Evolutionary conservation across 2,329 filamentous ascomycete species (phyloP).

Genomic region (Colletotrichum sp.): DNA sequence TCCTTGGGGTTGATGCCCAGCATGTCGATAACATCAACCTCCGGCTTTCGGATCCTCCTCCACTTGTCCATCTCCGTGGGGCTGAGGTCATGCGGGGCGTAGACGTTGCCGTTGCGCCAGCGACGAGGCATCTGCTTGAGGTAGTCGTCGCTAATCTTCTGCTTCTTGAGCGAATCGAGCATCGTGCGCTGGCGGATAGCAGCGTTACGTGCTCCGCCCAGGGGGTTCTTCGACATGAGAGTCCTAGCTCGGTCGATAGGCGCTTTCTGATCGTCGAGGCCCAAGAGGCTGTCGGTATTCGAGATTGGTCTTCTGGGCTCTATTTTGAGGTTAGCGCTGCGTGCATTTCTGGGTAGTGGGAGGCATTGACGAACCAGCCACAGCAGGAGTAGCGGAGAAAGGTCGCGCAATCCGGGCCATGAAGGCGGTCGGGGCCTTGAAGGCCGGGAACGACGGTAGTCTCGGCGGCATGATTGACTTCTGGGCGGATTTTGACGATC

Average conservation of each 20-base stretch:
- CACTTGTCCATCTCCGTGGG: slow-evolving; percentile 82
- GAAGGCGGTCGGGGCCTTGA: slow-evolving; percentile 14
- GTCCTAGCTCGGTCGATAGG: background rate
- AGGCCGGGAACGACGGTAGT: slow-evolving; percentile 31
- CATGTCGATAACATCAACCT: slow-evolving; percentile 78
- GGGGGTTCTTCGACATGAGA: background rate
- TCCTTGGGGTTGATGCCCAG: slow-evolving; percentile 81
- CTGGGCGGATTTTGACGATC: background rate
- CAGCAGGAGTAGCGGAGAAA: slow-evolving; percentile 15
- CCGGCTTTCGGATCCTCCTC: slow-evolving; percentile 60
- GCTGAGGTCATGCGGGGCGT: slow-evolving; percentile 87
- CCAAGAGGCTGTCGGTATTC: slow-evolving; percentile 7
- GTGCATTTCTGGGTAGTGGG: background rate
- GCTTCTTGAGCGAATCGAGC: slow-evolving; percentile 42
- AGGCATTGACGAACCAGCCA: slow-evolving; percentile 7
- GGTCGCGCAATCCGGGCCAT: slow-evolving; percentile 15
- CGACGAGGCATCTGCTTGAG: slow-evolving; percentile 70
- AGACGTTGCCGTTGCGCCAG: slow-evolving; percentile 83
- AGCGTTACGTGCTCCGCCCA: background rate
- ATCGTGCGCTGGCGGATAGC: slow-evolving; percentile 34
- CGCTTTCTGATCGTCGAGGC: slow-evolving; percentile 11
- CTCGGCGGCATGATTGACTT: slow-evolving; percentile 42
- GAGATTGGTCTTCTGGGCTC: background rate
- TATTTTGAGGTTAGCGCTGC: background rate
- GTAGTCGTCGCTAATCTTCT: slow-evolving; percentile 55